These are phyloP conservation scores for Porcisia hertigi DNA, from an alignment of 208 protist genomes.

Conservation along the genomic window DNA sequence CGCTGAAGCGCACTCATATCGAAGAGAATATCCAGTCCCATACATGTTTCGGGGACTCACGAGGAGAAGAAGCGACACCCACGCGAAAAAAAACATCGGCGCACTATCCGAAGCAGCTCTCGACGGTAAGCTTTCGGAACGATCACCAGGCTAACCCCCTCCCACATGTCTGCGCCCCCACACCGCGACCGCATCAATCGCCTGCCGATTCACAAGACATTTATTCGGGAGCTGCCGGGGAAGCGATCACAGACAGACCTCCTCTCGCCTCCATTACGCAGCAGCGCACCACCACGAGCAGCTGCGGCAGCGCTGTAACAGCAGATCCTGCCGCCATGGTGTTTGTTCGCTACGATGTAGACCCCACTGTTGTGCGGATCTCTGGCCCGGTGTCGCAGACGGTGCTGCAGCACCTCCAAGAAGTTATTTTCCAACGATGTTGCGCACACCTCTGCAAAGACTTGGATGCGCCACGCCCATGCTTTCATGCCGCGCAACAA, in stretches of 20 bases:
- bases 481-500: constrained; percentile 11
- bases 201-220: background rate
- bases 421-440: constrained; percentile 49
- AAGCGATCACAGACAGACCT: background rate
- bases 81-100: background rate
- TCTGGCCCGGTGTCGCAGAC: constrained; percentile 36
- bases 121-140: background rate
- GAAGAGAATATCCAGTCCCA: background rate
- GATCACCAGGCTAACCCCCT: background rate
- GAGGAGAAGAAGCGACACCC: background rate
- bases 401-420: constrained; percentile 52
- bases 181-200: background rate
- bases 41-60: background rate
- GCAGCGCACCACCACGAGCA: constrained; percentile 8
- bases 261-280: background rate
- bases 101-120: background rate
- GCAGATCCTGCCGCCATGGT: constrained; percentile 27
- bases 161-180: background rate
- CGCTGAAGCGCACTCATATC: background rate
- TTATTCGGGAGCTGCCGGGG: background rate
- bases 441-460: constrained; percentile 29
- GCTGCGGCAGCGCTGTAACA: constrained; percentile 6
- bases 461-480: constrained; percentile 22
- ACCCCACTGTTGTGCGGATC: constrained; percentile 55
- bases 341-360: constrained; percentile 60